A percentile compares a stretch with the other conserved stretches of the same genome.
Evolutionary conservation across 495 filamentous ascomycete species (phyloP).

Genomic region (Pseudotulostoma volvatum): DNA sequence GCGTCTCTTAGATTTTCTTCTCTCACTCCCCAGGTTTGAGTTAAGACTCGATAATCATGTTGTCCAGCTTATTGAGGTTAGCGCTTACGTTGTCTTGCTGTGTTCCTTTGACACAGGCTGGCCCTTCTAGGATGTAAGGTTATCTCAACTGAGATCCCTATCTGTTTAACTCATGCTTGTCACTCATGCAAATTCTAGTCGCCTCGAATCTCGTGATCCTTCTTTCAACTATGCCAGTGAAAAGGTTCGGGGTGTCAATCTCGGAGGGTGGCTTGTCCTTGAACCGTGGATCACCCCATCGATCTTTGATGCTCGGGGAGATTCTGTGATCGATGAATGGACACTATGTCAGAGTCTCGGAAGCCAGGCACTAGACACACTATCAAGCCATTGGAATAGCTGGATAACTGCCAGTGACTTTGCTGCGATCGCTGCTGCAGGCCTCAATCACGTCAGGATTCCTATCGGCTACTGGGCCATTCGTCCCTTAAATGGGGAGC

Average conservation of each 20-base stretch:
- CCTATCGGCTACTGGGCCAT: conserved; percentile 70
- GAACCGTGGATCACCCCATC: conserved; percentile 54
- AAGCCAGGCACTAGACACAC: conserved; percentile 25
- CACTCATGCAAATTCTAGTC: conserved; percentile 11
- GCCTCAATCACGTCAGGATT: conserved; percentile 64
- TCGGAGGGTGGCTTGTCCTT: conserved; percentile 42
- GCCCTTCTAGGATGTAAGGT: conserved; percentile 19
- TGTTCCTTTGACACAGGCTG: conserved; percentile 18
- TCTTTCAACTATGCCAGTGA: conserved; percentile 28
- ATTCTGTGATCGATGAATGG: conserved; percentile 46
- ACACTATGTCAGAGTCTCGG: conserved; percentile 37
- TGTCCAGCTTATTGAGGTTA: no score
- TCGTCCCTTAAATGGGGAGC: conserved; percentile 39
- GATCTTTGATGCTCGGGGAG: conserved; percentile 35
- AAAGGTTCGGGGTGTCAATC: conserved; percentile 39
- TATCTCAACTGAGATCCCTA: background rate
- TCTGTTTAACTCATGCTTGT: conserved; percentile 1
- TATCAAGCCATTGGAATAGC: conserved; percentile 41
- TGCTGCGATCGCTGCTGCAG: conserved; percentile 41
- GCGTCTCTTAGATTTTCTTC: no score
- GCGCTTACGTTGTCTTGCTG: conserved; percentile 21
- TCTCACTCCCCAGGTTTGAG: no score
- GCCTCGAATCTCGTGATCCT: conserved; percentile 16
- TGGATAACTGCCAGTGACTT: conserved; percentile 58
- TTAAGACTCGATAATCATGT: no score